Percentiles rank a stretch among this genome's conserved stretches.
phyloP scores from a whole-genome alignment of 2,329 filamentous ascomycete species.

The Ophioceras dolichostomum region DNA sequence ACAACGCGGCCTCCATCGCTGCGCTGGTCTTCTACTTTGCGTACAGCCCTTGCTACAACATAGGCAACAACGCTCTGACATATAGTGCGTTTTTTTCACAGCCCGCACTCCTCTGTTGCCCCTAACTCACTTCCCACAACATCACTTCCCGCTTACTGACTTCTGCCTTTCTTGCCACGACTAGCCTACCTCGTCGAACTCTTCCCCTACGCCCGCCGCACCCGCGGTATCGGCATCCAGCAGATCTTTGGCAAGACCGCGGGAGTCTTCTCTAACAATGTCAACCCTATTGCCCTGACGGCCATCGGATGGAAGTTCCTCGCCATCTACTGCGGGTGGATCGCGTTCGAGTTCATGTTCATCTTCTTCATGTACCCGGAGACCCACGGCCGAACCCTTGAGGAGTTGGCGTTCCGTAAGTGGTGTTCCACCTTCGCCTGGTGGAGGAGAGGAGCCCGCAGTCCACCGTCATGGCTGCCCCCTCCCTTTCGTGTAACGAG shows the following conservation, averaged over 20 bases:
- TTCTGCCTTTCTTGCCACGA: too few species aligned
- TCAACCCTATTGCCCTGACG: conserved; percentile 28
- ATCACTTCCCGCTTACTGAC: too few species aligned
- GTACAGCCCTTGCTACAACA: conserved; percentile 14
- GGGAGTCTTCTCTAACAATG: conserved; percentile 22
- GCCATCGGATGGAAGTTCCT: conserved; percentile 28
- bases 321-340: conserved; percentile 29
- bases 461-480: too few species aligned
- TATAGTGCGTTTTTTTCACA: too few species aligned
- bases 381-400: conserved; percentile 67
- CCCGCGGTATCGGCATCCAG: conserved; percentile 28
- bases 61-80: conserved; percentile 13
- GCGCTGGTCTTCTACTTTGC: conserved; percentile 15
- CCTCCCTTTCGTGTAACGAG: too few species aligned
- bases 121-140: too few species aligned
- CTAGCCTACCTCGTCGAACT: conserved; percentile 15
- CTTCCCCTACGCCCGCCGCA: conserved; percentile 14
- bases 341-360: conserved; percentile 28
- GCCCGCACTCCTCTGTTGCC: too few species aligned
- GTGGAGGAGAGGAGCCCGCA: too few species aligned
- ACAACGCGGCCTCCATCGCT: conserved; percentile 13
- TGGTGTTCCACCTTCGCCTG: too few species aligned
- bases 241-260: conserved; percentile 27
- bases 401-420: conserved; percentile 44
- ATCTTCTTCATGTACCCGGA: conserved; percentile 80